Percentiles rank a stretch among this genome's conserved stretches.
Conservation (phyloP, 768 basidiomycete species). For the Cystofilobasidium bisporidii region DNA sequence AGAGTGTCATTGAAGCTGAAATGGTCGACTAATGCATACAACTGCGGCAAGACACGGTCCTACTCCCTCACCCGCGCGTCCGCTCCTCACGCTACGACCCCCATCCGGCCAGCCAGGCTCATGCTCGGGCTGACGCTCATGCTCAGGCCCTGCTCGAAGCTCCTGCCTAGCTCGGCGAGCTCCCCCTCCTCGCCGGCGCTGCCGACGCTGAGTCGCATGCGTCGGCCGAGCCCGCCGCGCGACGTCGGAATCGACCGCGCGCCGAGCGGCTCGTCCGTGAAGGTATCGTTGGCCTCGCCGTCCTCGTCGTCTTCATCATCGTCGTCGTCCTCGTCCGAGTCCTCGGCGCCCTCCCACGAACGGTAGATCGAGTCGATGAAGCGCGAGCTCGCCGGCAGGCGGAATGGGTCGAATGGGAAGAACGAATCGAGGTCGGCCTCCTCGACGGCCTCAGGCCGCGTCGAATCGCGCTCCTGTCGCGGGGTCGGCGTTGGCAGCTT, state of each 20-base stretch:
- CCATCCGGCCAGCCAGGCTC: conserved; percentile 17
- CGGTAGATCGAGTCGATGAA: conserved; percentile 79
- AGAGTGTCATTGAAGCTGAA: too few species aligned
- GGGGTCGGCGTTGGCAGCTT: conserved; percentile 11
- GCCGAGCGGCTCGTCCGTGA: conserved; percentile 30
- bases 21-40: too few species aligned
- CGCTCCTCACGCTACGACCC: background rate
- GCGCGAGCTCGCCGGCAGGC: conserved; percentile 62
- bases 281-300: conserved; percentile 26
- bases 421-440: conserved; percentile 76
- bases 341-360: conserved; percentile 53
- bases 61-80: too few species aligned
- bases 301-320: conserved; percentile 51
- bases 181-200: conserved; percentile 10
- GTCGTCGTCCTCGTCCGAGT: conserved; percentile 60
- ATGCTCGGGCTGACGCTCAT: conserved; percentile 16
- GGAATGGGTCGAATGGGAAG: conserved; percentile 98
- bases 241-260: background rate
- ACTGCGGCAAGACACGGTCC: too few species aligned
- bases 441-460: conserved; percentile 29
- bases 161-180: conserved; percentile 15
- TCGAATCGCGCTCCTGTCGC: conserved; percentile 32
- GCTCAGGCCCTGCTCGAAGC: conserved; percentile 4
- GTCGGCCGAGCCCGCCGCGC: too few species aligned
- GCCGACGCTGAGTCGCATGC: background rate